phyloP scores from a whole-genome alignment of 2,329 filamentous ascomycete genomes.

The Trichoderma pleuroti region DNA sequence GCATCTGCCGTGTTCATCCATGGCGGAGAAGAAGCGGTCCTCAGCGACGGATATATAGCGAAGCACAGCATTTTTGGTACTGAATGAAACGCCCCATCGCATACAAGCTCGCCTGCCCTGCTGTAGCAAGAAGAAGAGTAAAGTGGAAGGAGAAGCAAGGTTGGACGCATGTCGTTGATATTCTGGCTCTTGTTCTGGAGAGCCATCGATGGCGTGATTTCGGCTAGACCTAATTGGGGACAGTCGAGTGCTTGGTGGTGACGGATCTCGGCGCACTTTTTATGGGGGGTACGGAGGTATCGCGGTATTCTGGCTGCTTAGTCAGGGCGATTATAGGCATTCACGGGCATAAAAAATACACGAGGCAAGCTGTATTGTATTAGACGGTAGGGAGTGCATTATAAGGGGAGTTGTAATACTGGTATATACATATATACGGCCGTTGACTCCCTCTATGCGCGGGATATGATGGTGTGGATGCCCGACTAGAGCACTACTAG shows the following conservation, averaged over 20 bases:
- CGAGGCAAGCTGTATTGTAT: neutral
- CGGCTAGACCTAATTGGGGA: constrained; percentile 27
- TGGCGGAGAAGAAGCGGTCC: constrained; percentile 1
- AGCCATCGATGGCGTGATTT: constrained; percentile 34
- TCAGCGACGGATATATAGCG: constrained; percentile 6
- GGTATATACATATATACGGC: too few relatives aligned
- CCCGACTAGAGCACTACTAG: neutral
- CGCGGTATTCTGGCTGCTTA: neutral
- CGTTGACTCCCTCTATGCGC: neutral
- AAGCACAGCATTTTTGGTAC: constrained; percentile 22
- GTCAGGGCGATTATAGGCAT: neutral
- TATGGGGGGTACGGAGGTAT: neutral
- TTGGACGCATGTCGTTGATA: constrained; percentile 22
- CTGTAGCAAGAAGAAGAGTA: constrained; percentile 20
- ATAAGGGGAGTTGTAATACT: neutral
- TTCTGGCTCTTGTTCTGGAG: constrained; percentile 22
- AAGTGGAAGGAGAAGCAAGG: constrained; percentile 22
- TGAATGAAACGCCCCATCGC: constrained; percentile 23
- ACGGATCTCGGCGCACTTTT: constrained; percentile 7
- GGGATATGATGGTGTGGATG: neutral
- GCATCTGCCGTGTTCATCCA: constrained; percentile 12
- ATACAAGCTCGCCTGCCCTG: constrained; percentile 2
- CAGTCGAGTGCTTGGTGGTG: neutral
- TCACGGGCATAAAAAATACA: neutral
- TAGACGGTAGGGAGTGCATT: neutral